Conservation (phyloP, 257 asterid species). For the Salvia hispanica region DNA sequence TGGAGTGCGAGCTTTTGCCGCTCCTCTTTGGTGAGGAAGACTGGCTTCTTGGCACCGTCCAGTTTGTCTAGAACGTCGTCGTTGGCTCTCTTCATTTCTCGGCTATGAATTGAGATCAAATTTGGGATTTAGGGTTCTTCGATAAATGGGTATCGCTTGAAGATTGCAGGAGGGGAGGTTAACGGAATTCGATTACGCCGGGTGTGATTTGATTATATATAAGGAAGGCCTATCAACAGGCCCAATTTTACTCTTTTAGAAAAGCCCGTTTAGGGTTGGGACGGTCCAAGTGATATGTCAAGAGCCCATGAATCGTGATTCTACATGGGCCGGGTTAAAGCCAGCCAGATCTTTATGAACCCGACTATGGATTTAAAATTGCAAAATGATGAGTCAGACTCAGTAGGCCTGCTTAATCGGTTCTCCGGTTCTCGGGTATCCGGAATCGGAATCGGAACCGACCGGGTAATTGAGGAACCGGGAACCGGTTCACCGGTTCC, state of each 20-base stretch:
- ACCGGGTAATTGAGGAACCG: too few species aligned
- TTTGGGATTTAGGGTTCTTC: constrained; percentile 33
- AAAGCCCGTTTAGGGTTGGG: background rate
- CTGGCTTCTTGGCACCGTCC: constrained; percentile 56
- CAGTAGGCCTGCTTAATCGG: too few species aligned
- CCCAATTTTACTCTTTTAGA: background rate
- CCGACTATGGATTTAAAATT: too few species aligned
- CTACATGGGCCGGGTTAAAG: too few species aligned
- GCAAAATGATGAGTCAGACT: too few species aligned
- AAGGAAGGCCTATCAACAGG: background rate
- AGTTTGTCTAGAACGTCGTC: constrained; percentile 33
- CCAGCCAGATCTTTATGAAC: too few species aligned
- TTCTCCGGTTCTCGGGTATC: too few species aligned
- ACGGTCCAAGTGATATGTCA: background rate
- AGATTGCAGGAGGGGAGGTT: constrained; percentile 37
- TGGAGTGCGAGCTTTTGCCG: constrained; percentile 67
- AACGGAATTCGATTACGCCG: background rate
- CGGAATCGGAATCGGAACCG: too few species aligned
- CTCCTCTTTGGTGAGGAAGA: constrained; percentile 70
- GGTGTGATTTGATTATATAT: background rate
- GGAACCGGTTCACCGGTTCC: too few species aligned
- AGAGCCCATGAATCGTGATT: too few species aligned
- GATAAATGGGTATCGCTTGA: constrained; percentile 35
- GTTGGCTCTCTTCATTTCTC: constrained; percentile 41
- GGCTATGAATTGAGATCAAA: constrained; percentile 17